Percentiles rank a stretch among this genome's conserved stretches.
phyloP scores from a whole-genome alignment of 169 alveolate species.

The Theileria annulata region DNA sequence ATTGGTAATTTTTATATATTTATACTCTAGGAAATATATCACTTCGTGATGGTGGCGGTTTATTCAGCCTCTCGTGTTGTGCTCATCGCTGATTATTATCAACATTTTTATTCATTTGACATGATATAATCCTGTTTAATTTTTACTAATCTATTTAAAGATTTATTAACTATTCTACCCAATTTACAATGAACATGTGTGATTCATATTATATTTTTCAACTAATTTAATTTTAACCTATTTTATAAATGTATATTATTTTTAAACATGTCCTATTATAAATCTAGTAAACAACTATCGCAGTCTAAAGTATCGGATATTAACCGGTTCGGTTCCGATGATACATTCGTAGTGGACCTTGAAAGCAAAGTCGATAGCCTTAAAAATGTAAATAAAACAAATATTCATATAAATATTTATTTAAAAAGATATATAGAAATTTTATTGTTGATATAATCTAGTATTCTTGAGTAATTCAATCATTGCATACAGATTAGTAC shows the following conservation, averaged over 20 bases:
- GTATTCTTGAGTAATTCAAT: not conserved
- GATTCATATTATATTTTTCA: not conserved
- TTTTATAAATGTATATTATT: conserved; percentile 11
- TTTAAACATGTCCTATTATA: conserved; percentile 22
- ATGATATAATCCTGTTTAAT: not conserved
- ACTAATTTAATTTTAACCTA: not conserved
- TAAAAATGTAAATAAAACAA: conserved; percentile 30
- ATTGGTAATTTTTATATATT: not conserved
- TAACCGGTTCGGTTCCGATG: conserved; percentile 26
- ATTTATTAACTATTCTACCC: not conserved
- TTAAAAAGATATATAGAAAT: not conserved
- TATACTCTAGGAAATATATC: conserved; percentile 14
- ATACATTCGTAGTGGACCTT: conserved; percentile 53
- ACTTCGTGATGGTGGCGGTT: conserved; percentile 26
- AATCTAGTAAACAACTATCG: conserved; percentile 26
- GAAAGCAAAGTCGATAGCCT: conserved; percentile 58
- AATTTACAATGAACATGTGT: not conserved
- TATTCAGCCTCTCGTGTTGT: conserved; percentile 5
- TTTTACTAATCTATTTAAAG: not conserved
- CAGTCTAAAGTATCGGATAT: conserved; percentile 17
- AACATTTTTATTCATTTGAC: not conserved
- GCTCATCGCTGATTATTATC: conserved; percentile 18
- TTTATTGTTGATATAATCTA: not conserved
- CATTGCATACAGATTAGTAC: conserved; percentile 53
- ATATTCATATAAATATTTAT: not conserved